A percentile compares a stretch with the other conserved stretches of the same genome.
Conservation (phyloP, 306 rosid genomes). For the Ochetophila trinervis region DNA sequence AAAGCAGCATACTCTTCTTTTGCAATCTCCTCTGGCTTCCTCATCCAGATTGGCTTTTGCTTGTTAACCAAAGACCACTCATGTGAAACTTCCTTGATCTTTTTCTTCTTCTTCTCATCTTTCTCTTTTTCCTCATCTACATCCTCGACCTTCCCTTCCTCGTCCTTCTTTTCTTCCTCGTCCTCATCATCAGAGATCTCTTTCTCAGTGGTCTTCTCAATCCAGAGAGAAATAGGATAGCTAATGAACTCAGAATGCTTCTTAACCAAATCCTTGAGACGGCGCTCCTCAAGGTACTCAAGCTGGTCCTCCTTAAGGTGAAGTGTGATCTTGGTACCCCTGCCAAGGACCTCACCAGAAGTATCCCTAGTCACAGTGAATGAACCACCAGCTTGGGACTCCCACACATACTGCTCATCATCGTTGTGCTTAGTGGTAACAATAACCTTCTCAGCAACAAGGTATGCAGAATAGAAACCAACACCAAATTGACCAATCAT, state of each 20-base stretch:
- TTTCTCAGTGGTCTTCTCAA: slow-evolving; percentile 87
- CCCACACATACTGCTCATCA: slow-evolving; percentile 93
- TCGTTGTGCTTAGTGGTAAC: slow-evolving; percentile 92
- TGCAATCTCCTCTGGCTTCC: slow-evolving; percentile 87
- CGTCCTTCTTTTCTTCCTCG: slow-evolving; percentile 89
- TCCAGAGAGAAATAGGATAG: slow-evolving; percentile 91
- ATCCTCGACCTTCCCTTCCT: slow-evolving; percentile 90
- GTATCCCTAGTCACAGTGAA: slow-evolving; percentile 86
- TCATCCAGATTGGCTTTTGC: slow-evolving; percentile 97
- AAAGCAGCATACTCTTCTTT: slow-evolving; percentile 93
- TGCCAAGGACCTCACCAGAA: slow-evolving; percentile 74
- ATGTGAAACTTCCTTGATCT: slow-evolving; percentile 77
- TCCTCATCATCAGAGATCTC: slow-evolving; percentile 93
- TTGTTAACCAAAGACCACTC: slow-evolving; percentile 96
- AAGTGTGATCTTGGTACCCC: slow-evolving; percentile 80
- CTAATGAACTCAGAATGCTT: slow-evolving; percentile 97
- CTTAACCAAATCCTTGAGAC: slow-evolving; percentile 81
- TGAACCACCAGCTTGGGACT: slow-evolving; percentile 95
- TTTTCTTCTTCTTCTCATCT: slow-evolving; percentile 87
- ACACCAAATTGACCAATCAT: slow-evolving; percentile 98
- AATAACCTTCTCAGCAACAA: slow-evolving; percentile 85
- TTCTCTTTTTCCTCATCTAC: slow-evolving; percentile 84
- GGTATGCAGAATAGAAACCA: slow-evolving; percentile 93
- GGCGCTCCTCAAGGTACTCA: slow-evolving; percentile 90
- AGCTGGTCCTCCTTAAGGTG: slow-evolving; percentile 92